Evolutionary conservation across 257 asterid species (phyloP), one percentile per base, ranked within the genome.

Genomic region (Capsicum chinense): DNA sequence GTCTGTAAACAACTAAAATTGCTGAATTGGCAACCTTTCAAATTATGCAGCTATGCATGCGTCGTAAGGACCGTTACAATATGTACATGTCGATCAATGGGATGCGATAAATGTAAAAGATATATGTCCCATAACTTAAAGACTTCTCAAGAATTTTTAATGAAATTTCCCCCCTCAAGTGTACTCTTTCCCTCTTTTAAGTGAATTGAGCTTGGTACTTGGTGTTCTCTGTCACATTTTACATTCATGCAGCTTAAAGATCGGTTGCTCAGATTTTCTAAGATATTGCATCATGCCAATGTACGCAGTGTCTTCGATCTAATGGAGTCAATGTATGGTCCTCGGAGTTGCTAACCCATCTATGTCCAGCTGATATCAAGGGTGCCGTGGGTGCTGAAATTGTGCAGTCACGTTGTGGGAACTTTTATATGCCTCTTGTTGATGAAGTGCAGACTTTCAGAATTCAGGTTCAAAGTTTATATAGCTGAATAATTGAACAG

Each of bases 331-430:
- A 86, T 50, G 90, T 83, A n/a, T 94, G 98, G 97, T 94, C 86
- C 94, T 93, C 81, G 97, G 97, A 86, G 97, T 94, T 48, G 92
- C 92, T 16, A 93, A 90, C 86, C 90, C 98, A 57, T 92, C 98
- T 54, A 84, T 90, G 90, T 70, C 88, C 92, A 0, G 79, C 14
- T 58, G 89, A 87, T 58, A 79, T 62, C 5, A 78, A 87, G 50
- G 90, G 11, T 44, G 81, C 2, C 9, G 0, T 76, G 5, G 47
- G 81, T 1, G 89, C 85, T 13, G 50, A 89, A 21, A 71, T 74
- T 44, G 85, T 79, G 88, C 87, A 88, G 83, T 92, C 97, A 7
- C 89, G 7, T 39, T 85, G 89, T 15, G 97, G 98, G 44, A 97
- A 92, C 86, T 88, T 88, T 26, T 91, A 93, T 56, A 70, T 84